These are phyloP conservation scores for Aureobasidium sp. DNA, from an alignment of 2,329 filamentous ascomycete genomes.

Conservation along the genomic window DNA sequence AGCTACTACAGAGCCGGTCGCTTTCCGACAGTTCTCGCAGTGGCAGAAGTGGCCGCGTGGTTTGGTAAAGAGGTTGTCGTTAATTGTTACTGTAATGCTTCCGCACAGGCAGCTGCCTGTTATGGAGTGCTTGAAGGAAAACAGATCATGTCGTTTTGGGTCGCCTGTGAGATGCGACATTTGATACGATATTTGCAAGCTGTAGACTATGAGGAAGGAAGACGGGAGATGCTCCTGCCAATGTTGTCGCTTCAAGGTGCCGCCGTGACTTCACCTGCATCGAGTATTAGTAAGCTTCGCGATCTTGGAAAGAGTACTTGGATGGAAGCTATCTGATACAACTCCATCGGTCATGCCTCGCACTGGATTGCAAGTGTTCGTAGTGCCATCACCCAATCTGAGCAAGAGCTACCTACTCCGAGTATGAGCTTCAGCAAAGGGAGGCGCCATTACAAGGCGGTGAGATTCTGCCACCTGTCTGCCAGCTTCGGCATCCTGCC, in stretches of 20 bases:
- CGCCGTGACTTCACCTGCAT: background rate
- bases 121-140: slow-evolving; percentile 29
- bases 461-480: too few species aligned
- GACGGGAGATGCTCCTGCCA: background rate
- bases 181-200: background rate
- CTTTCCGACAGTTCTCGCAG: slow-evolving; percentile 45
- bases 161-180: slow-evolving; percentile 32
- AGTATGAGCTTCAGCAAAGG: too few species aligned
- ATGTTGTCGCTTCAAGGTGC: background rate
- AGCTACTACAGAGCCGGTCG: slow-evolving; percentile 36
- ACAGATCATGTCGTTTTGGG: slow-evolving; percentile 30
- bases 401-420: too few species aligned
- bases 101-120: slow-evolving; percentile 40
- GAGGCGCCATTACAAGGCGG: too few species aligned
- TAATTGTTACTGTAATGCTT: slow-evolving; percentile 41
- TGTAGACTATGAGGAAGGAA: too few species aligned
- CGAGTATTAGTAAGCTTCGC: background rate
- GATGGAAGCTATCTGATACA: too few species aligned
- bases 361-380: too few species aligned
- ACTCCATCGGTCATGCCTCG: too few species aligned
- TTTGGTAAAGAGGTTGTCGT: slow-evolving; percentile 38
- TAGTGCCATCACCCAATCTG: too few species aligned
- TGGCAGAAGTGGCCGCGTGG: slow-evolving; percentile 42
- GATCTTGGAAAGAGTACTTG: background rate
- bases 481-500: too few species aligned